Evolutionary conservation across 2,329 filamentous ascomycete genomes (phyloP), one percentile per base, ranked within the genome.

Genomic region (Aaosphaeria arxii): DNA sequence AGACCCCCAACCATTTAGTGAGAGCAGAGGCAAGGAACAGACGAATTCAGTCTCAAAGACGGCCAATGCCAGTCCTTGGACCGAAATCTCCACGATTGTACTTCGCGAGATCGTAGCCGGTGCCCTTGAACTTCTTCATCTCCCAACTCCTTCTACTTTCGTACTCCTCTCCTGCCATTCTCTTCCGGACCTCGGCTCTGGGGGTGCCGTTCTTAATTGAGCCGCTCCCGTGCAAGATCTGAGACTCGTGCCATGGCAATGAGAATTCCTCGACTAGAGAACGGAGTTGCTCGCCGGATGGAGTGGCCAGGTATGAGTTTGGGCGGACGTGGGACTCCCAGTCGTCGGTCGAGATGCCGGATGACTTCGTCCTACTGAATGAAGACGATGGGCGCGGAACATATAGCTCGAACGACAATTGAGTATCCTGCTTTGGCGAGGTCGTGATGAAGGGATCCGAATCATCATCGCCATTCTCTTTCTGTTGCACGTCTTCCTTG

Each of bases 11-110:
- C 17, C 17, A 24, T 3, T 24, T 2, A 24, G 17, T 24, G 17
- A 24, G 17, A 24, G 2, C 17, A 24, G 17, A 2, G 17, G 17
- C 17, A 24, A 24, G 17, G 17, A 24, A 24, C 3, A 24, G 17
- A 24, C 3, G 17, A 24, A 24, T 24, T 24, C 17, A 13, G n/a
- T 11, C 29, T 62, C 53, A 71, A 3, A 71, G 45, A 28, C 69
- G 48, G 1, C 55, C 57, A n/a, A 71, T 49, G 0, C 70, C 69
- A n/a, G 44, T 61, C 48, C 63, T 64, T 6, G 68, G 57, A 4
- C 69, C 68, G 56, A 67, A 71, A 30, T 64, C 62, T 1, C 68
- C 69, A 2, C 63, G 53, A 48, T 71, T 71, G 40, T 64, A 72
- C 38, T 55, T 61, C 42, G 54, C 54, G 35, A 72, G 40, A 51